A percentile compares a stretch with the other conserved stretches of the same genome.
Evolutionary conservation across 164 flowering plant species (phyloP).

Genomic region (Vitis rupestris): DNA sequence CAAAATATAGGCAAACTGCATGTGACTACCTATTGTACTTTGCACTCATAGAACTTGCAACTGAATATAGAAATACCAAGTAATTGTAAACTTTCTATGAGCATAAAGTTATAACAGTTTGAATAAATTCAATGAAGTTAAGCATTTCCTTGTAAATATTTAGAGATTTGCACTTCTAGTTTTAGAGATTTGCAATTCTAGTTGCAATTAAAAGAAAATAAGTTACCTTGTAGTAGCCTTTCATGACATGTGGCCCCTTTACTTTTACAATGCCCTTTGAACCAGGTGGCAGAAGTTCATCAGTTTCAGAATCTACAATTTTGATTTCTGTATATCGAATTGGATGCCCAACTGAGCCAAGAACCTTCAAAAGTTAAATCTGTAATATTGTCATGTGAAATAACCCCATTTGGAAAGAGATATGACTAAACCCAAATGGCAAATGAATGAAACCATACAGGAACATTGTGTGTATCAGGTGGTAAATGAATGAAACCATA

Average conservation of each 20-base stretch:
- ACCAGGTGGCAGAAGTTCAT: constrained; percentile 64
- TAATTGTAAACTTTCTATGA: background rate
- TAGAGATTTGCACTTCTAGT: background rate
- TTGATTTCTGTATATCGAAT: constrained; percentile 65
- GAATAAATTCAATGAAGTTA: too few species aligned
- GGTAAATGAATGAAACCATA: too few species aligned
- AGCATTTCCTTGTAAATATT: background rate
- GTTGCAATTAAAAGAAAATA: background rate
- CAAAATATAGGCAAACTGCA: too few species aligned
- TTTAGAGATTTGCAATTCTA: background rate
- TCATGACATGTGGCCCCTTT: constrained; percentile 92
- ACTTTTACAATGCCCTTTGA: constrained; percentile 75
- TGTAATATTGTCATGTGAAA: constrained; percentile 25
- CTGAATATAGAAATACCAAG: background rate
- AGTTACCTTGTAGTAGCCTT: constrained; percentile 87
- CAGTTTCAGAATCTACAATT: constrained; percentile 77
- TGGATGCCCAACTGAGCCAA: constrained; percentile 89
- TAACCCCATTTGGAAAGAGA: constrained; percentile 7
- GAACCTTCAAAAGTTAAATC: constrained; percentile 62
- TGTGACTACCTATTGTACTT: too few species aligned
- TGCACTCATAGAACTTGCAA: too few species aligned
- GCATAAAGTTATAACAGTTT: background rate
- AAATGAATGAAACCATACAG: background rate
- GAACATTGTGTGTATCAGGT: too few species aligned
- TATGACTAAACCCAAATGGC: background rate